Conservation (phyloP, 176 grass and related monocot genomes). For the Ampelocalamus luodianensis region DNA sequence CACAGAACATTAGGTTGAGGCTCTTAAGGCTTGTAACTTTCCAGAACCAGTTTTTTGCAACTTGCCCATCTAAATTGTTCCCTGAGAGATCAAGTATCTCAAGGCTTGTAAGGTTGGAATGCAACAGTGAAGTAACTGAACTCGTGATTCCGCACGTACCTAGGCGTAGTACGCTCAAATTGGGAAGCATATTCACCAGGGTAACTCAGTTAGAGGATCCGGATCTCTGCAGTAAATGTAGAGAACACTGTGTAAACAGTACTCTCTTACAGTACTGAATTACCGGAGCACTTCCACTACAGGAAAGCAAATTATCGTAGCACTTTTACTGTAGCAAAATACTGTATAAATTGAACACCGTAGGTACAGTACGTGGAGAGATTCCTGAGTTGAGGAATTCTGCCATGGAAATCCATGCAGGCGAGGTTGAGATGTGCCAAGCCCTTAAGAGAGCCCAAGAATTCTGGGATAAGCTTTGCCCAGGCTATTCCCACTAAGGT, state of each 20-base stretch:
- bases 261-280: no score
- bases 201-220: slow-evolving; percentile 24
- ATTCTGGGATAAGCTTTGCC: background rate
- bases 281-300: no score
- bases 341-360: no score
- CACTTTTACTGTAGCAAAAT: no score
- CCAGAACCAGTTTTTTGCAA: slow-evolving; percentile 35
- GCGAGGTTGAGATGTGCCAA: slow-evolving; percentile 48
- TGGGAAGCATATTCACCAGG: slow-evolving; percentile 32
- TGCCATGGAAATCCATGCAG: background rate
- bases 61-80: no score
- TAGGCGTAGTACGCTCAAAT: slow-evolving; percentile 10
- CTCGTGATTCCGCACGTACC: background rate
- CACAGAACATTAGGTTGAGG: background rate
- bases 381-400: slow-evolving; percentile 47
- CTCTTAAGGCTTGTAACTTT: background rate
- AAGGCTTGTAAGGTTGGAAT: slow-evolving; percentile 43
- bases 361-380: slow-evolving; percentile 31
- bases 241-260: no score
- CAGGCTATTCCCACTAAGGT: slow-evolving; percentile 43
- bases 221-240: no score
- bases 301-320: no score
- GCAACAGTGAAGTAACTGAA: background rate
- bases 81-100: slow-evolving; percentile 23
- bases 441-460: slow-evolving; percentile 35